Base-by-base conservation (phyloP, 768 basidiomycete genomes). In the Suillus subalutaceus region DNA sequence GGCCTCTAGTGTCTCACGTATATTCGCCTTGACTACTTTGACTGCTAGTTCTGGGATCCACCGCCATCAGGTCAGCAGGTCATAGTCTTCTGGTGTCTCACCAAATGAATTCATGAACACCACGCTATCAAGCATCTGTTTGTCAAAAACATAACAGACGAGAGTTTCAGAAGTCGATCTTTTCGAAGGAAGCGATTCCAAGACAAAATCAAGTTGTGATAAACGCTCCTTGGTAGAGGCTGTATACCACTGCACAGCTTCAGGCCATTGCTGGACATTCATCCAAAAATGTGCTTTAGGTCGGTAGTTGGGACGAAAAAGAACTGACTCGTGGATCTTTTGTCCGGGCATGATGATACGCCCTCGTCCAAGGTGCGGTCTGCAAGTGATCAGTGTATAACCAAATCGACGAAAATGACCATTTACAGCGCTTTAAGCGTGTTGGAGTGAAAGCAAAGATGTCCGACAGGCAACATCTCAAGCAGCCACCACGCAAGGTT, bases 241-340 rank as follows among this genome's bases (percentile, higher is more conserved):
- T 35, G 20, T 32, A 37, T 61, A 6, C 62, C 62, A 63, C 12
- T 63, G 44, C 30, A 59, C 16, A 4, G n/a, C 48, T 55, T 50
- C 41, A 30, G 62, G 62, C 62, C 62, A 63, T 37, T 35, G 26
- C 48, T 53, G 44, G 41, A 55, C 44, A 30, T 56, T 35, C 52
- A 32, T 32, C 53, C 32, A 56, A 35, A 63, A 63, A 50, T 61
- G 23, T 23, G 62, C 62, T 53, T 37, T 50, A 37, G 56, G 62
- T 15, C 48, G 23, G 48, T 63, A 63, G 62, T 63, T 63, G 4
- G 15, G 26, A 37, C 35, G 43, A 37, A 61, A 63, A 16, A 63
- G 62, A 23, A 63, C 62, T 2, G 62, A 63, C n/a, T 44, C 62
- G 26, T 63, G 62, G 16, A 60, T 55, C 62, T 63, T 63, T 55